Percentiles rank a stretch among this genome's conserved stretches.
Evolutionary conservation across 164 flowering plant species (phyloP).

Genomic region (Berberis thunbergii): DNA sequence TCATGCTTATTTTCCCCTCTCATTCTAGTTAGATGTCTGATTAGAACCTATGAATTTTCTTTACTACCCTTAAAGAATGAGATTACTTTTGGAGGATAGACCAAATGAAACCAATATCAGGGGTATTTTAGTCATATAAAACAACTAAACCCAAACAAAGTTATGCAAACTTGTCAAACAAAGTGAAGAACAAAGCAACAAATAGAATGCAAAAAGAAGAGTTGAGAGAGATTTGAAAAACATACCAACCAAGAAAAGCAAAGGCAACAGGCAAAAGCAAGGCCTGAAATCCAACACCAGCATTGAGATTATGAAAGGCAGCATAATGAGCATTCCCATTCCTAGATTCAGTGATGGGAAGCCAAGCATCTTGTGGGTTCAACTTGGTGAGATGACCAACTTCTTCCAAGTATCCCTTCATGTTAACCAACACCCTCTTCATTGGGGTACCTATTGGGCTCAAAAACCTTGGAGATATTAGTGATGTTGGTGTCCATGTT

Average conservation of each 20-base stretch:
- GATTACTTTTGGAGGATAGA: too few species aligned
- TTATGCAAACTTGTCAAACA: neutral
- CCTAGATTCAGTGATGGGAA: conserved; percentile 92
- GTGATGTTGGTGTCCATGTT: conserved; percentile 88
- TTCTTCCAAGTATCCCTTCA: conserved; percentile 94
- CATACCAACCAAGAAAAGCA: conserved; percentile 87
- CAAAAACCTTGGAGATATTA: conserved; percentile 87
- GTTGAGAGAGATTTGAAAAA: neutral
- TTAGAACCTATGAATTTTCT: too few species aligned
- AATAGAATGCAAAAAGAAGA: neutral
- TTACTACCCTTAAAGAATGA: too few species aligned
- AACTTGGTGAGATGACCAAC: conserved; percentile 94
- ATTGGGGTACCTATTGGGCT: conserved; percentile 97
- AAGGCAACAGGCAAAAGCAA: conserved; percentile 91
- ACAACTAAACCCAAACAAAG: neutral
- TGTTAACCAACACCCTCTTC: conserved; percentile 85
- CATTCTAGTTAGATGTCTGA: too few species aligned
- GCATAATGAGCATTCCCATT: conserved; percentile 98
- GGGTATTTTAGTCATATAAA: neutral
- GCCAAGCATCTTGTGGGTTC: conserved; percentile 98
- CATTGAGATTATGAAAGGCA: conserved; percentile 93
- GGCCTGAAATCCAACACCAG: conserved; percentile 95
- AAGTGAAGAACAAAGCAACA: neutral
- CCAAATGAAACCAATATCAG: too few species aligned
- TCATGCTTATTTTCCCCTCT: too few species aligned